A percentile compares a stretch with the other conserved stretches of the same genome.
These are phyloP conservation scores for Wickerhamiella azymoides DNA, from an alignment of 805 yeast genomes.

Conservation along the genomic window DNA sequence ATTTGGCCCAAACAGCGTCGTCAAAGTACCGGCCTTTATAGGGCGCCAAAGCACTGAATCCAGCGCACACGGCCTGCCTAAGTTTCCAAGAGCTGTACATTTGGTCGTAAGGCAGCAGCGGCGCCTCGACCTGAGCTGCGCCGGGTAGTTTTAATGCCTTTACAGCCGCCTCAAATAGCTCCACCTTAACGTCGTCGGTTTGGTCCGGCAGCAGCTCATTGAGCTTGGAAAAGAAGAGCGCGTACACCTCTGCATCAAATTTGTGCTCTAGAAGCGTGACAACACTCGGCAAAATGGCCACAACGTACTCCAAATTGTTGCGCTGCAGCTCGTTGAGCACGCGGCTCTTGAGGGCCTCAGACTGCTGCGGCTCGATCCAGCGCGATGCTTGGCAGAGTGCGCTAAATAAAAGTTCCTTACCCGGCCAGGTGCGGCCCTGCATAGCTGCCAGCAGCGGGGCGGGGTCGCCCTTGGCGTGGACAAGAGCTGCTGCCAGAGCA, in stretches of 20 bases:
- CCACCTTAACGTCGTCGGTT: conserved; percentile 14
- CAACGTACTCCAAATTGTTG: conserved; percentile 50
- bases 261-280: conserved; percentile 37
- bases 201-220: conserved; percentile 29
- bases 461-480: conserved; percentile 27
- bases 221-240: conserved; percentile 27
- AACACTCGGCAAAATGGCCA: conserved; percentile 37
- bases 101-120: neutral
- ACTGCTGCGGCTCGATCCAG: neutral
- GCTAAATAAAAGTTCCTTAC: conserved; percentile 63
- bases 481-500: conserved; percentile 29
- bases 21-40: conserved; percentile 12
- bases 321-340: conserved; percentile 51
- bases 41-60: conserved; percentile 26
- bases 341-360: conserved; percentile 23
- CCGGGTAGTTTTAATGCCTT: conserved; percentile 4
- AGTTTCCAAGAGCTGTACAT: conserved; percentile 37
- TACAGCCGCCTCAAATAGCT: conserved; percentile 13
- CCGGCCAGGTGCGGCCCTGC: conserved; percentile 74
- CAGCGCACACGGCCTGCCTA: conserved; percentile 29
- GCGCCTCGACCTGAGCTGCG: neutral
- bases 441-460: conserved; percentile 43
- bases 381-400: conserved; percentile 48
- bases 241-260: conserved; percentile 24
- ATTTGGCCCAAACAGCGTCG: conserved; percentile 9